A percentile compares a stretch with the other conserved stretches of the same genome.
Evolutionary conservation across 1,139 yeast genomes (phyloP).

Genomic region (Kodamaea anthophila): DNA sequence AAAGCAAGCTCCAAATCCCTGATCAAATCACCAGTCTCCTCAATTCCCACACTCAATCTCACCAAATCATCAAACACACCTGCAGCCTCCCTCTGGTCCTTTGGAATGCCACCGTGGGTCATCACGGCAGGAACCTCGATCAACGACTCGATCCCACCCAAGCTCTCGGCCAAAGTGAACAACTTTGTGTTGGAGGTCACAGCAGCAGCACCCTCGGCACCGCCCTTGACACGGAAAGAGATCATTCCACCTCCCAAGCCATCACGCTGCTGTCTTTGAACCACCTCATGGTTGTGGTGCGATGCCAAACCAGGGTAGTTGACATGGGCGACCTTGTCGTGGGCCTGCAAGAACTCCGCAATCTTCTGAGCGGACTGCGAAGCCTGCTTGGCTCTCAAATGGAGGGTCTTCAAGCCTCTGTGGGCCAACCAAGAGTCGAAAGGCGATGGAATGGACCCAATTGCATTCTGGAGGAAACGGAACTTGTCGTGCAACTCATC

Average conservation of each 20-base stretch:
- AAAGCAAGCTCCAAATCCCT: constrained; percentile 72
- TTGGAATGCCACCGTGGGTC: constrained; percentile 92
- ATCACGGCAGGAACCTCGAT: constrained; percentile 86
- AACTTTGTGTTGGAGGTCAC: constrained; percentile 71
- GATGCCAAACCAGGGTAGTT: constrained; percentile 78
- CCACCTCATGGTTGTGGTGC: constrained; percentile 60
- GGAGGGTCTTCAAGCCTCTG: constrained; percentile 86
- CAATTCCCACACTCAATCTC: constrained; percentile 83
- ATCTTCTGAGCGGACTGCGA: constrained; percentile 60
- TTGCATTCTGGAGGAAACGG: constrained; percentile 79
- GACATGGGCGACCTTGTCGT: constrained; percentile 55
- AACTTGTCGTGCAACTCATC: constrained; percentile 56
- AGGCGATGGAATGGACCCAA: constrained; percentile 86
- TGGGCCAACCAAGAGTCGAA: constrained; percentile 92
- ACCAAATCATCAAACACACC: constrained; percentile 82
- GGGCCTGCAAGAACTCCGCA: constrained; percentile 56
- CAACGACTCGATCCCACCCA: constrained; percentile 86
- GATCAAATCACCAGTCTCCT: constrained; percentile 72
- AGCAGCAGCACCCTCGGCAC: constrained; percentile 66
- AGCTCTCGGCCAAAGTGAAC: constrained; percentile 83
- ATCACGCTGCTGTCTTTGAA: constrained; percentile 71
- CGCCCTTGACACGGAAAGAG: constrained; percentile 81
- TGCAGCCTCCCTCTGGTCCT: constrained; percentile 68
- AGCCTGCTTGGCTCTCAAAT: constrained; percentile 71
- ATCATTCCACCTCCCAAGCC: constrained; percentile 91